These are phyloP conservation scores for Rhamnella rubrinervis DNA, from an alignment of 331 rosid species.

Conservation along the genomic window DNA sequence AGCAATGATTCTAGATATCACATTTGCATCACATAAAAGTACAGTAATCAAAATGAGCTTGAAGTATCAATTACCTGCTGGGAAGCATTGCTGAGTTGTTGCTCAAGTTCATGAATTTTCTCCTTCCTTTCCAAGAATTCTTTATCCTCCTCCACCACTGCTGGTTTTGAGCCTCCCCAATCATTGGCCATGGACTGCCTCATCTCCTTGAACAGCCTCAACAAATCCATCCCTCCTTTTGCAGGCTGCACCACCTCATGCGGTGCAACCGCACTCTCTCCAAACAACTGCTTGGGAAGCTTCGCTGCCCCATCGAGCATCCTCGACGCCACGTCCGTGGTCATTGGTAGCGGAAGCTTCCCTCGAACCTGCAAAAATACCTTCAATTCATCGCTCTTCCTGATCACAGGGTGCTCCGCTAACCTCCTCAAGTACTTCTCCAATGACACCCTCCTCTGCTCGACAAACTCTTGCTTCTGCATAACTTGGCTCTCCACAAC, in stretches of 20 bases:
- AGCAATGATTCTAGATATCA: not conserved
- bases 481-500: slow-evolving; percentile 97
- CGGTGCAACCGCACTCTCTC: slow-evolving; percentile 59
- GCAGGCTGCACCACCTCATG: slow-evolving; percentile 90
- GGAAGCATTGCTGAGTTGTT: slow-evolving; percentile 61
- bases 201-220: slow-evolving; percentile 92
- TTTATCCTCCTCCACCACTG: slow-evolving; percentile 76
- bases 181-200: slow-evolving; percentile 81
- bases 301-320: slow-evolving; percentile 83
- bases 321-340: slow-evolving; percentile 73
- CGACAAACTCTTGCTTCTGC: slow-evolving; percentile 98
- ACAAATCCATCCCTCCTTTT: slow-evolving; percentile 83
- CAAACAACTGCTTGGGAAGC: slow-evolving; percentile 79
- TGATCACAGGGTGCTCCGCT: slow-evolving; percentile 75
- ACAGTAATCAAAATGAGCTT: not conserved
- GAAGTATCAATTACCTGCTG: slow-evolving; percentile 55
- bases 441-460: slow-evolving; percentile 90
- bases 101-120: slow-evolving; percentile 62
- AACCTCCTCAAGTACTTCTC: slow-evolving; percentile 80
- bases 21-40: not conserved
- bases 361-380: slow-evolving; percentile 85
- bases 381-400: slow-evolving; percentile 78
- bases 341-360: slow-evolving; percentile 54
- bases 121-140: slow-evolving; percentile 73
- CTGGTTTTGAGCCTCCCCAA: slow-evolving; percentile 73